Base-by-base conservation (phyloP, 2,329 filamentous ascomycete species). In the Fusarium newnesense region DNA sequence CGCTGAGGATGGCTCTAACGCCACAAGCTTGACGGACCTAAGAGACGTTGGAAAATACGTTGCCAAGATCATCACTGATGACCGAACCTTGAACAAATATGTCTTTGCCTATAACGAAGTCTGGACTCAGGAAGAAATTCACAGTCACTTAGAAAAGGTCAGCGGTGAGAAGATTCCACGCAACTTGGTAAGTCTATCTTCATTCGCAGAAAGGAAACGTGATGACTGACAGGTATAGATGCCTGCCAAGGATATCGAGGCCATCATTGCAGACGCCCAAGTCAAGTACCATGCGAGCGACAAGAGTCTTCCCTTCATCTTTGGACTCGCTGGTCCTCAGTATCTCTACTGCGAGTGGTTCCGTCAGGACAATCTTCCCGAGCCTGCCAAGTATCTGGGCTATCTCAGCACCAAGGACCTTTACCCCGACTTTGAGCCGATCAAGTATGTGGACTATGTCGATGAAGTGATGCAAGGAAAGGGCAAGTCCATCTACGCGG, bases 11-110 rank as follows among this genome's bases (percentile, higher is more conserved):
- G 88, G 88, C 1, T 82, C 85, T 21, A 78, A 78, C 1, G 81
- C 80, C 7, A 84, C 79, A 18, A 81, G 83, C 4, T 60, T 89
- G 26, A 88, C 84, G 0, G 85, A 89, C 72, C 66, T 85, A 49
- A 77, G 84, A n/a, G 88, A 90, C 70, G 83, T 90, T 60, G 88
- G 88, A 9, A 79, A 77, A 50, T 89, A 85, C 65, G 83, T 87
- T 15, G 87, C 86, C 2, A 77, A 79, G 24, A 87, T 90, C 70
- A 84, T 90, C 39, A 74, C 77, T 4, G 88, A 90, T 65, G 80
- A 83, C 8, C 79, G 87, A 18, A 90, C 89, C 7, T 62, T 90
- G 52, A 90, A 90, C 79, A 83, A 84, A 72, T 82, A 79, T 60
- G 85, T 90, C 5, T 83, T 88, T 58, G 82, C 82, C 9, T 88